Base-by-base conservation (phyloP, 2,329 filamentous ascomycete genomes). In the Colletotrichum agaves region DNA sequence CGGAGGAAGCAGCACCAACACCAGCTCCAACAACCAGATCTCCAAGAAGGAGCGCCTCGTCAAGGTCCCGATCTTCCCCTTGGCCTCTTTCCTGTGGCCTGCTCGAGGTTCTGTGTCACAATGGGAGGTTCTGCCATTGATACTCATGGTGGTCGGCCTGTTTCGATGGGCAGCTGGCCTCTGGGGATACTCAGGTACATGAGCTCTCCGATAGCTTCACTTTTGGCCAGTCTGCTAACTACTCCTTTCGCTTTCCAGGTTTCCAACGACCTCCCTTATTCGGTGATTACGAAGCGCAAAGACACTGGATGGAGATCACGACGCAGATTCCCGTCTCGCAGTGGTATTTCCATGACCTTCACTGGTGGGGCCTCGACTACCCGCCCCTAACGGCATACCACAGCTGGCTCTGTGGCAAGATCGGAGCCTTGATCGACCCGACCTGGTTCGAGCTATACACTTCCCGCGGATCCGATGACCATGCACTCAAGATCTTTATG, bases 261-360 rank as follows among this genome's bases (percentile, higher is more conserved):
- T 92, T 91, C 75, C 84, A 91, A 67, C 88, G 88, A 68, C 94
- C 94, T 39, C 96, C 96, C 5, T 94, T 98, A 89, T 92, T 94
- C 76, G 96, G 96, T 72, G 96, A 99, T 79, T 99, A 97, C 80
- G 96, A 99, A 82, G 96, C 97, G 3, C 96, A 99, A 79, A 85
- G 96, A 73, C 96, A 99, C 79, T 99, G 96, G 96, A 97, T 99
- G 94, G 96, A 99, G 76, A 85, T 99, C 71, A 98, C 96, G 2
- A 92, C 89, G 8, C 89, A 97, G 67, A 84, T 99, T 2, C 96
- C 96, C 13, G 85, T 97, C 41, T 96, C 93, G 11, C 92, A 96
- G 78, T 99, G 97, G 96, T 99, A 99, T 79, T 97, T 97, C 76
- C 93, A 99, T 78, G 94, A 99, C 77, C 84, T 98, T 49, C 86